A percentile compares a stretch with the other conserved stretches of the same genome.
These are phyloP conservation scores for Penicillium sp. DNA, from an alignment of 2,329 filamentous ascomycete genomes.

Conservation along the genomic window DNA sequence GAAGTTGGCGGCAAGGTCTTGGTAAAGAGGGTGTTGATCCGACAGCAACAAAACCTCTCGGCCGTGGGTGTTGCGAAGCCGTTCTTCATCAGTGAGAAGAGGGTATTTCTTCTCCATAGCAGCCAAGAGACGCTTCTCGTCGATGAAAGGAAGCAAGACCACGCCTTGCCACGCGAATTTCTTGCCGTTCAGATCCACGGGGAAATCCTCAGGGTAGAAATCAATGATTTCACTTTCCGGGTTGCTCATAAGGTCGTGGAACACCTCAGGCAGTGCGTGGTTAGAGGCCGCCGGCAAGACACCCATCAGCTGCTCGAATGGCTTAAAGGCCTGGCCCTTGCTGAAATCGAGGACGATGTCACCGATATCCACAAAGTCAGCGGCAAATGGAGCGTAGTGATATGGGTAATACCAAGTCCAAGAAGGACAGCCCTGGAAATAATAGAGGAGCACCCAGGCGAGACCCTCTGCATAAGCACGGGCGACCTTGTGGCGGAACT, in stretches of 20 bases:
- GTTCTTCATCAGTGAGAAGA: slow-evolving; percentile 73
- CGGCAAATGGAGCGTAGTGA: slow-evolving; percentile 96
- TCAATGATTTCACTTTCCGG: slow-evolving; percentile 90
- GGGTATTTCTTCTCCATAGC: slow-evolving; percentile 85
- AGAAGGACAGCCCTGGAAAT: slow-evolving; percentile 95
- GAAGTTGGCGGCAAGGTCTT: slow-evolving; percentile 79
- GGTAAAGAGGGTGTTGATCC: slow-evolving; percentile 80
- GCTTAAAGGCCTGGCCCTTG: slow-evolving; percentile 80
- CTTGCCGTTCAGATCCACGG: slow-evolving; percentile 92
- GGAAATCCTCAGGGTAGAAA: slow-evolving; percentile 95
- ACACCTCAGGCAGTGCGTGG: slow-evolving; percentile 83
- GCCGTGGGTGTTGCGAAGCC: slow-evolving; percentile 74
- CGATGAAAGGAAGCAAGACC: slow-evolving; percentile 90
- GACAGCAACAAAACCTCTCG: slow-evolving; percentile 82
- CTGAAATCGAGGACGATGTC: slow-evolving; percentile 80
- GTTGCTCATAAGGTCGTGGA: slow-evolving; percentile 87
- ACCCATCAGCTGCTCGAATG: slow-evolving; percentile 98
- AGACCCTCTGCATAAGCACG: slow-evolving; percentile 92
- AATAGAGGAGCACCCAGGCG: slow-evolving; percentile 93
- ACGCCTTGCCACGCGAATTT: slow-evolving; percentile 99
- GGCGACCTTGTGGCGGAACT: slow-evolving; percentile 86
- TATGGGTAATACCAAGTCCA: slow-evolving; percentile 99
- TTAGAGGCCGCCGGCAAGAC: slow-evolving; percentile 92
- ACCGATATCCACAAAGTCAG: slow-evolving; percentile 83
- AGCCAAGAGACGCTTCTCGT: slow-evolving; percentile 78